Conservation (phyloP, 2,329 filamentous ascomycete species). For the Fusarium sp. region DNA sequence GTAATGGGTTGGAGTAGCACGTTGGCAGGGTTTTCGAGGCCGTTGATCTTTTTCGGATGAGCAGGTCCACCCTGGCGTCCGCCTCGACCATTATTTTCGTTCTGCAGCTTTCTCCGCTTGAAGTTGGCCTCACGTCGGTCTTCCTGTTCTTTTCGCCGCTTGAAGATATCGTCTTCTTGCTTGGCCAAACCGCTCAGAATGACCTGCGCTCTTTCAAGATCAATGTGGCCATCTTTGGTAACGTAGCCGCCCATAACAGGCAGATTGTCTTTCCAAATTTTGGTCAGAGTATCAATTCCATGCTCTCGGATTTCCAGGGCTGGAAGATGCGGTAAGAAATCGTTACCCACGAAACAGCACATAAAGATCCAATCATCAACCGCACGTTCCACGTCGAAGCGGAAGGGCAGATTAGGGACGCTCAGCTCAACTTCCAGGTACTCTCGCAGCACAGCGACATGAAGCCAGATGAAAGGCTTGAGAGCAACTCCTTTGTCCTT, state of each 20-base stretch:
- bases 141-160: slow-evolving; percentile 85
- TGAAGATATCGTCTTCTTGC: slow-evolving; percentile 95
- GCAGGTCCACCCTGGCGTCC: slow-evolving; percentile 32
- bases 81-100: slow-evolving; percentile 57
- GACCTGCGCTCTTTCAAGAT: slow-evolving; percentile 85
- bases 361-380: slow-evolving; percentile 99
- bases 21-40: slow-evolving; percentile 51
- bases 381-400: slow-evolving; percentile 92
- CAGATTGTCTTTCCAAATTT: slow-evolving; percentile 96
- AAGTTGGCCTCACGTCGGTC: slow-evolving; percentile 83
- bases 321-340: slow-evolving; percentile 97
- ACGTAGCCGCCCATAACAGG: slow-evolving; percentile 94
- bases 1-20: slow-evolving; percentile 55
- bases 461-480: slow-evolving; percentile 98
- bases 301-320: slow-evolving; percentile 97
- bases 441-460: slow-evolving; percentile 90
- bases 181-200: slow-evolving; percentile 90
- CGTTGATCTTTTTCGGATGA: slow-evolving; percentile 43
- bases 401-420: slow-evolving; percentile 84
- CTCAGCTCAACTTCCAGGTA: slow-evolving; percentile 92
- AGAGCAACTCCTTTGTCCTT: slow-evolving; percentile 76
- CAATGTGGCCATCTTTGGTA: slow-evolving; percentile 93
- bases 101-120: slow-evolving; percentile 81
- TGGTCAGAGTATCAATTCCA: slow-evolving; percentile 93
- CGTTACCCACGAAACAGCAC: slow-evolving; percentile 99